phyloP scores from a whole-genome alignment of 1,139 yeast genomes.

The Wickerhamomyces sp. region DNA sequence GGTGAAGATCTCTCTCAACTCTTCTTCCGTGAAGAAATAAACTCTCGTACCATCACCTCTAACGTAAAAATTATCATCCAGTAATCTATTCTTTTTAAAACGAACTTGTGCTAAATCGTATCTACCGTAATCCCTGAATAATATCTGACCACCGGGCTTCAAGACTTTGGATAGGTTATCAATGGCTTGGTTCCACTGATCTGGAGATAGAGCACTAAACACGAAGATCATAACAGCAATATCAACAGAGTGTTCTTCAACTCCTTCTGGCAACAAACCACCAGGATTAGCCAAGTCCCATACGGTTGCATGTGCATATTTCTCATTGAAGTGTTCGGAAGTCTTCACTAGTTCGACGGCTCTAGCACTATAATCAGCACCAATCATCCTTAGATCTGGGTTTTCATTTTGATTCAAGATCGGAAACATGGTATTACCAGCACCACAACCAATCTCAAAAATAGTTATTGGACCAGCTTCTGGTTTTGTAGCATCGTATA shows the following conservation, averaged over 20 bases:
- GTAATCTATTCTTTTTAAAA: conserved; percentile 79
- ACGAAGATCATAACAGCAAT: conserved; percentile 91
- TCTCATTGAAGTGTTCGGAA: conserved; percentile 56
- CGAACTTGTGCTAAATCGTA: conserved; percentile 94
- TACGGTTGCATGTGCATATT: conserved; percentile 76
- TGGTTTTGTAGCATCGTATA: conserved; percentile 70
- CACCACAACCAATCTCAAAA: conserved; percentile 96
- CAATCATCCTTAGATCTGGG: conserved; percentile 66
- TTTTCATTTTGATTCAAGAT: conserved; percentile 77
- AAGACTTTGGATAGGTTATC: conserved; percentile 61
- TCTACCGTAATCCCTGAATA: conserved; percentile 92
- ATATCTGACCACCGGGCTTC: conserved; percentile 88
- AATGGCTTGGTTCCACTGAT: conserved; percentile 84
- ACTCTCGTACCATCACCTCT: conserved; percentile 99
- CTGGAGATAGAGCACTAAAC: conserved; percentile 86
- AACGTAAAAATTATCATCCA: conserved; percentile 90
- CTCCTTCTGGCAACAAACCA: conserved; percentile 73
- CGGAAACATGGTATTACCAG: conserved; percentile 95
- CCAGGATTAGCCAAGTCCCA: conserved; percentile 91
- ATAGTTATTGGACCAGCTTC: conserved; percentile 69
- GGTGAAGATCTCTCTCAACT: conserved; percentile 70
- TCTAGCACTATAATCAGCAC: conserved; percentile 85
- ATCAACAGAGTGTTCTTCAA: conserved; percentile 80
- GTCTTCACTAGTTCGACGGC: conserved; percentile 82
- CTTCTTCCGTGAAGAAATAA: conserved; percentile 93